These are phyloP conservation scores for Entomortierella parvispora DNA, from an alignment of 192 early-diverging fungal genomes.

Conservation along the genomic window DNA sequence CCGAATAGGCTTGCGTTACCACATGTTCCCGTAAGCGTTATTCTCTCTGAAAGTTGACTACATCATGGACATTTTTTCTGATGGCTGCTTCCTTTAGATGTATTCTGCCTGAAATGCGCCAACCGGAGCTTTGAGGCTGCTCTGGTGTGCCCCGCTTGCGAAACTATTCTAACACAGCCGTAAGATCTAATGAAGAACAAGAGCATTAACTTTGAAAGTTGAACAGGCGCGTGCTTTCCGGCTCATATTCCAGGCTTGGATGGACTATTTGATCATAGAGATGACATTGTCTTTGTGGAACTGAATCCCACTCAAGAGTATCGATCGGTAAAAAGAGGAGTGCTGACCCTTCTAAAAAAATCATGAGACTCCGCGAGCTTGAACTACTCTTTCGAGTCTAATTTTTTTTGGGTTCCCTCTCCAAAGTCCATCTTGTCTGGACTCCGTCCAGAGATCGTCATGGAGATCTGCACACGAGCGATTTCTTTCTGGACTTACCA, in stretches of 20 bases:
- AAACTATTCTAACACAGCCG: conserved; percentile 60
- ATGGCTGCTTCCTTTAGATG: conserved; percentile 52
- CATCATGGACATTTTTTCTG: neutral
- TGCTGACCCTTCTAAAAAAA: neutral
- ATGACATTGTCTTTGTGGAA: conserved; percentile 66
- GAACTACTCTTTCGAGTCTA: neutral
- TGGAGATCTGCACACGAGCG: conserved; percentile 73
- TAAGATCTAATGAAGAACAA: conserved; percentile 22
- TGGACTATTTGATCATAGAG: conserved; percentile 22
- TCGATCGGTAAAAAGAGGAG: conserved; percentile 58
- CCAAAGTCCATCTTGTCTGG: conserved; percentile 70
- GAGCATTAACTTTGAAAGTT: neutral
- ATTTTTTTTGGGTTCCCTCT: neutral
- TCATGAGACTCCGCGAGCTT: too few relatives aligned
- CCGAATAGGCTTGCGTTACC: conserved; percentile 63
- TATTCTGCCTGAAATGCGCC: conserved; percentile 74
- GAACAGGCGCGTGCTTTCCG: neutral
- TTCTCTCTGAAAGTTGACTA: neutral
- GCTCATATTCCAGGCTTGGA: neutral
- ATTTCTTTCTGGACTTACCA: conserved; percentile 77
- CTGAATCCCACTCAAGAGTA: conserved; percentile 71
- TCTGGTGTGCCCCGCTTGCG: conserved; percentile 71
- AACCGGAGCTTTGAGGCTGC: conserved; percentile 57
- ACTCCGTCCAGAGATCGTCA: conserved; percentile 65
- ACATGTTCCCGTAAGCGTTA: conserved; percentile 70